phyloP scores from a whole-genome alignment of 768 basidiomycete species.

The Tylopilus subfusipes region DNA sequence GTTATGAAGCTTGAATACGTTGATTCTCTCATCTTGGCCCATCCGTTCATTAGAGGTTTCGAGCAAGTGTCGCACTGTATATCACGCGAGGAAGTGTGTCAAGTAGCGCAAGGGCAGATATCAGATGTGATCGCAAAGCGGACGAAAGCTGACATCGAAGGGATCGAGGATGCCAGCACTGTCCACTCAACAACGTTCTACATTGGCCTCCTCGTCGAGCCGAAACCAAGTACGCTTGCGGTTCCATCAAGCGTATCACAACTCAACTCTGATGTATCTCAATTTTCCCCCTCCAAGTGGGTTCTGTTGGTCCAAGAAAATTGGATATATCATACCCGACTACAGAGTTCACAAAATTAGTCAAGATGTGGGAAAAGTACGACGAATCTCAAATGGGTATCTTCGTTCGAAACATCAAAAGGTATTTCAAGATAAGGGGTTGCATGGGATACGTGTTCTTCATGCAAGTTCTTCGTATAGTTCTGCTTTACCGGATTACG shows the following conservation, averaged over 20 bases:
- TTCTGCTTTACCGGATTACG: slow-evolving; percentile 72
- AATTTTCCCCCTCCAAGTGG: slow-evolving; percentile 47
- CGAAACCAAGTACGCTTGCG: slow-evolving; percentile 72
- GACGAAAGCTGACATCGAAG: slow-evolving; percentile 74
- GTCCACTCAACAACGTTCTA: slow-evolving; percentile 98
- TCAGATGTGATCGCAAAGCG: slow-evolving; percentile 68
- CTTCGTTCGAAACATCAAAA: slow-evolving; percentile 88
- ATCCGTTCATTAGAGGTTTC: slow-evolving; percentile 94
- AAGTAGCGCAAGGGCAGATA: slow-evolving; percentile 85
- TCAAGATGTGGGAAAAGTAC: slow-evolving; percentile 94
- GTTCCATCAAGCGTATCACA: slow-evolving; percentile 11
- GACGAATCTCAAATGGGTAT: slow-evolving; percentile 93
- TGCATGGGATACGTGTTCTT: slow-evolving; percentile 12
- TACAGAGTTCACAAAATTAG: slow-evolving; percentile 89
- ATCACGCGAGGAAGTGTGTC: slow-evolving; percentile 81
- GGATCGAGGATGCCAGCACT: slow-evolving; percentile 69
- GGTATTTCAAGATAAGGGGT: slow-evolving; percentile 42
- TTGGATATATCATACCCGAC: slow-evolving; percentile 98
- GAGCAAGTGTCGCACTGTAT: slow-evolving; percentile 83
- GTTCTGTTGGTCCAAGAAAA: slow-evolving; percentile 70
- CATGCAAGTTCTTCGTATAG: slow-evolving; percentile 38
- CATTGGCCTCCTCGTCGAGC: slow-evolving; percentile 89
- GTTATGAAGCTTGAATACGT: slow-evolving; percentile 98
- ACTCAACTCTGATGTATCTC: slow-evolving; percentile 16
- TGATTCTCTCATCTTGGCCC: slow-evolving; percentile 86